These are phyloP conservation scores for Lichenothelia convexa DNA, from an alignment of 495 filamentous ascomycete species.

Conservation along the genomic window DNA sequence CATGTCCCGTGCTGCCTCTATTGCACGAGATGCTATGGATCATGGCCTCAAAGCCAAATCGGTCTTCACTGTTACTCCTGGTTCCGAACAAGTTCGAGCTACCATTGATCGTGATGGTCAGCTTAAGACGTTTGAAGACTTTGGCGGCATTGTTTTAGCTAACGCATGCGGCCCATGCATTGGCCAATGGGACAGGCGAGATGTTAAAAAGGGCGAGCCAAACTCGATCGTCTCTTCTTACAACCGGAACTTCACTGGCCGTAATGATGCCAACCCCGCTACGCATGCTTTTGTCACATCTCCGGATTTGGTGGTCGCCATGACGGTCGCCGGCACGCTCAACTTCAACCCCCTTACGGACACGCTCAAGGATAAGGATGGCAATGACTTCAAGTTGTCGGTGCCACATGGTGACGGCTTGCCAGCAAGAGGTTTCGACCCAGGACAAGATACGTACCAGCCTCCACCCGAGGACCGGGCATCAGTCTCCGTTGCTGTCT, in stretches of 20 bases:
- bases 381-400: conserved; percentile 84
- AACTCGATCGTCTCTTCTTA: conserved; percentile 95
- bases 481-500: conserved; percentile 60
- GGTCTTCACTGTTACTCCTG: conserved; percentile 85
- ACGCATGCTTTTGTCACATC: conserved; percentile 98
- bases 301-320: conserved; percentile 87
- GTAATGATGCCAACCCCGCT: conserved; percentile 97
- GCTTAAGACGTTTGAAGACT: conserved; percentile 91
- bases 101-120: conserved; percentile 92
- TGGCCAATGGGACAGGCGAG: conserved; percentile 23
- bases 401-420: conserved; percentile 68
- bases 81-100: conserved; percentile 93
- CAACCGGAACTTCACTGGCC: conserved; percentile 99
- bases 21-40: conserved; percentile 83
- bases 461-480: conserved; percentile 70
- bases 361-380: conserved; percentile 84
- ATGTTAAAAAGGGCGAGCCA: conserved; percentile 90
- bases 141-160: conserved; percentile 87
- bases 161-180: conserved; percentile 83
- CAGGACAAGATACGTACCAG: conserved; percentile 91
- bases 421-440: conserved; percentile 69
- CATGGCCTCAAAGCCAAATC: conserved; percentile 91
- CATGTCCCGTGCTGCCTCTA: conserved; percentile 88
- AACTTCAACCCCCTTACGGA: conserved; percentile 97
- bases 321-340: conserved; percentile 77